Conservation (phyloP, 495 filamentous ascomycete genomes). For the Xylaria venustula region DNA sequence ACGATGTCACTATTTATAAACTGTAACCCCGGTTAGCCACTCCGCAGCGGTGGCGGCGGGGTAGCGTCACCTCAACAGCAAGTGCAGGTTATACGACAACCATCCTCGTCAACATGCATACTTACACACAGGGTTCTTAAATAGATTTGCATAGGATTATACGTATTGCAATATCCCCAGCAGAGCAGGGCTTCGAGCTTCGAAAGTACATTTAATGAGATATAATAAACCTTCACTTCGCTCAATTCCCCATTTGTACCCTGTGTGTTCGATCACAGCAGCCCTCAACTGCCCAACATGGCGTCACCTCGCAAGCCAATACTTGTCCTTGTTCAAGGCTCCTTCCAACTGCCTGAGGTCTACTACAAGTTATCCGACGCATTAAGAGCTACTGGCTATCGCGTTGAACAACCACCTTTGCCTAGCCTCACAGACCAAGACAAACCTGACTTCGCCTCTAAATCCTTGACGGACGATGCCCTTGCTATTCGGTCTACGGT, state of each 20-base stretch:
- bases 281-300: neutral
- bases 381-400: constrained; percentile 9
- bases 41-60: no score
- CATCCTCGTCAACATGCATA: neutral
- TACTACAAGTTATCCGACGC: constrained; percentile 12
- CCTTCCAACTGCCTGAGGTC: constrained; percentile 19
- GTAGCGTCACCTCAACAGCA: no score
- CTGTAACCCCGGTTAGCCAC: no score
- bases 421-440: constrained; percentile 18
- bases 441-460: constrained; percentile 12
- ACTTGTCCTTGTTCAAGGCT: constrained; percentile 17
- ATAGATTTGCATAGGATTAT: neutral
- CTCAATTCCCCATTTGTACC: neutral
- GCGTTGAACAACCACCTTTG: constrained; percentile 15
- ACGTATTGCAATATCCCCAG: neutral
- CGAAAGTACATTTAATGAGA: neutral
- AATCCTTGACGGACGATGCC: constrained; percentile 30
- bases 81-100: neutral
- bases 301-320: constrained; percentile 8
- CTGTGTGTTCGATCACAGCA: neutral
- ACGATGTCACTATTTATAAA: no score
- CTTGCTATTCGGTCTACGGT: constrained; percentile 22
- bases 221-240: neutral
- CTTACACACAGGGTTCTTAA: neutral
- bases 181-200: neutral